Conservation (phyloP, 768 basidiomycete species). For the Porphyrellus cyaneotinctus region DNA sequence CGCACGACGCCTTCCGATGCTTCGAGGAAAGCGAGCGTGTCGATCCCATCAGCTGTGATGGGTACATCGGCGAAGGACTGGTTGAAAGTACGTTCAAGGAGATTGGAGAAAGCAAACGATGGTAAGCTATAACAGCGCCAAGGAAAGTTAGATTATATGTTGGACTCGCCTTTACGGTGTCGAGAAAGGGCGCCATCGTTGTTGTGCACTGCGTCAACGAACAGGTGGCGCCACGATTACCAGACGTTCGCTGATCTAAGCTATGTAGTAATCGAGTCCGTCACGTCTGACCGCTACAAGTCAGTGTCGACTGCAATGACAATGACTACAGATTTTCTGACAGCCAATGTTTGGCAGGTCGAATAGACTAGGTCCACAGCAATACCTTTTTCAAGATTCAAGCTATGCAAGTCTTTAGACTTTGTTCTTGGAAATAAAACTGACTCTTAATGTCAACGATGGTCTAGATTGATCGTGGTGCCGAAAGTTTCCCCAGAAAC, state of each 20-base stretch:
- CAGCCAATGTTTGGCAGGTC: too few species aligned
- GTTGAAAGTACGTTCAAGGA: neutral
- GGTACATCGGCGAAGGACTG: constrained; percentile 95
- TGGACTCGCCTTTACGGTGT: constrained; percentile 56
- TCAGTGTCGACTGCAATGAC: too few species aligned
- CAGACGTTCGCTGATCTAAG: constrained; percentile 2
- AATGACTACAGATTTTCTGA: too few species aligned
- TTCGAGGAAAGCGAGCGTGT: constrained; percentile 84
- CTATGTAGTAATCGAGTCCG: neutral
- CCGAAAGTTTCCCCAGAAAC: too few species aligned
- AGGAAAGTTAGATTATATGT: too few species aligned
- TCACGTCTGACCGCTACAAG: too few species aligned
- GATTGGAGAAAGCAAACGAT: neutral
- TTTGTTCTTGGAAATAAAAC: too few species aligned
- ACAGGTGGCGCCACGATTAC: neutral
- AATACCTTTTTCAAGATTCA: too few species aligned
- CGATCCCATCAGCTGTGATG: constrained; percentile 79
- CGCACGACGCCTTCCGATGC: constrained; percentile 85
- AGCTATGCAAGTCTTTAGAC: too few species aligned
- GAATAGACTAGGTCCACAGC: too few species aligned
- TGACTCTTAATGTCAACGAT: too few species aligned
- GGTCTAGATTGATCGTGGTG: too few species aligned
- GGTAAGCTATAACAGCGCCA: neutral
- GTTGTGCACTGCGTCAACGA: constrained; percentile 5
- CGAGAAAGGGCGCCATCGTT: constrained; percentile 72